Conservation (phyloP, 2,329 filamentous ascomycete species). For the Cladophialophora psammophila region DNA sequence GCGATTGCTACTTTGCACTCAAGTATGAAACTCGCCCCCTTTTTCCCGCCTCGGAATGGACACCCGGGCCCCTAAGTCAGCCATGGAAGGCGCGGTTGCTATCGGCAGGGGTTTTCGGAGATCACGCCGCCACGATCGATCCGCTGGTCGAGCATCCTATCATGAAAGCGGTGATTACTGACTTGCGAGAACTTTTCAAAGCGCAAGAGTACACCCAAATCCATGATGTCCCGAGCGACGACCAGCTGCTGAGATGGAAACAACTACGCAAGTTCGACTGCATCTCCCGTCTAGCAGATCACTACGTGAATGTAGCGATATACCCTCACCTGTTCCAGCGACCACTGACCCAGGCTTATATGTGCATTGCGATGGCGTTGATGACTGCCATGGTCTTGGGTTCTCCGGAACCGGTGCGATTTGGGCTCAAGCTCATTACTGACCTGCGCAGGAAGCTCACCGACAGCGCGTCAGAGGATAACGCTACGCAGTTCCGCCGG, state of each 20-base stretch:
- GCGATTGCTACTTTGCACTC: slow-evolving; percentile 39
- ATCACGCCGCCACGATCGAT: slow-evolving; percentile 36
- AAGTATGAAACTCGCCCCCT: slow-evolving; percentile 39
- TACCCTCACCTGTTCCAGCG: slow-evolving; percentile 37
- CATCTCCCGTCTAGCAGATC: slow-evolving; percentile 38
- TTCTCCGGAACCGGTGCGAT: slow-evolving; percentile 38
- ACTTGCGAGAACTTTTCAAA: slow-evolving; percentile 38
- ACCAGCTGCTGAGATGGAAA: slow-evolving; percentile 38
- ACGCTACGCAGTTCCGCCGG: slow-evolving; percentile 19
- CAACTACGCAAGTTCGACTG: slow-evolving; percentile 39
- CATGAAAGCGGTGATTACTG: slow-evolving; percentile 34
- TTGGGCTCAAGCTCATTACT: slow-evolving; percentile 36
- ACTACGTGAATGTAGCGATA: slow-evolving; percentile 36
- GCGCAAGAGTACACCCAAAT: slow-evolving; percentile 31
- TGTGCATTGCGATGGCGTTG: slow-evolving; percentile 32
- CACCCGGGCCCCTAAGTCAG: slow-evolving; percentile 38
- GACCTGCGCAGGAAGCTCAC: slow-evolving; percentile 31
- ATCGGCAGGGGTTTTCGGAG: slow-evolving; percentile 36
- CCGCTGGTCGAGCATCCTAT: slow-evolving; percentile 35
- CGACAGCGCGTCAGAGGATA: slow-evolving; percentile 27
- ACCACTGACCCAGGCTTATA: slow-evolving; percentile 34
- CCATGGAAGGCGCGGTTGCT: slow-evolving; percentile 39
- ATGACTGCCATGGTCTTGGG: slow-evolving; percentile 37
- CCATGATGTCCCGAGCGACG: slow-evolving; percentile 35
- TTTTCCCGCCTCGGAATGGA: slow-evolving; percentile 37